Conservation (phyloP, 2,329 filamentous ascomycete genomes). For the Cordyceps farinosa region DNA sequence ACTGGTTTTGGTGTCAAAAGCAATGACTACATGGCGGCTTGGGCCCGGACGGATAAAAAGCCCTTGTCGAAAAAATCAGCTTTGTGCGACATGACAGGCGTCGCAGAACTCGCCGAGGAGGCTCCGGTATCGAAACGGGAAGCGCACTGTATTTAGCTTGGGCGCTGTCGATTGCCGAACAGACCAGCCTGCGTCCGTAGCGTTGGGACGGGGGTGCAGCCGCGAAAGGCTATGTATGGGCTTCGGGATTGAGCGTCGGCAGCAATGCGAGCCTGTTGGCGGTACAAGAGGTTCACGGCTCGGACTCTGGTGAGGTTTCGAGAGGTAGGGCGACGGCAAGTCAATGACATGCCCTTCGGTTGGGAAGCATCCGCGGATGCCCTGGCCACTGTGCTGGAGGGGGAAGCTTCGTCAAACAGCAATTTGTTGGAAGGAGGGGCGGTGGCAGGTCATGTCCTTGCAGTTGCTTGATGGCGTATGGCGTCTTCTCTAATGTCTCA, state of each 20-base stretch:
- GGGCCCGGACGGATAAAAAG: background rate
- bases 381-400: background rate
- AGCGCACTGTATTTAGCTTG: background rate
- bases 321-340: background rate
- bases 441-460: background rate
- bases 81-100: background rate
- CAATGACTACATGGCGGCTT: conserved; percentile 3
- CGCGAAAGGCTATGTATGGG: background rate
- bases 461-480: conserved; percentile 1
- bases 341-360: background rate
- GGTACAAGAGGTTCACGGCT: background rate
- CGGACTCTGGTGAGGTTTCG: background rate
- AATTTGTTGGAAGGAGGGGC: background rate
- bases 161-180: background rate
- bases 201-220: background rate
- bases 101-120: background rate
- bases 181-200: background rate
- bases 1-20: conserved; percentile 10
- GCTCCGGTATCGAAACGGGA: background rate
- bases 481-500: background rate
- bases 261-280: background rate
- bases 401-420: background rate
- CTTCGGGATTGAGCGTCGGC: background rate
- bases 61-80: background rate
- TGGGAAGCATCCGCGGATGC: background rate